Conservation (phyloP, 495 filamentous ascomycete species). For the Xanthoparmelia taractica region DNA sequence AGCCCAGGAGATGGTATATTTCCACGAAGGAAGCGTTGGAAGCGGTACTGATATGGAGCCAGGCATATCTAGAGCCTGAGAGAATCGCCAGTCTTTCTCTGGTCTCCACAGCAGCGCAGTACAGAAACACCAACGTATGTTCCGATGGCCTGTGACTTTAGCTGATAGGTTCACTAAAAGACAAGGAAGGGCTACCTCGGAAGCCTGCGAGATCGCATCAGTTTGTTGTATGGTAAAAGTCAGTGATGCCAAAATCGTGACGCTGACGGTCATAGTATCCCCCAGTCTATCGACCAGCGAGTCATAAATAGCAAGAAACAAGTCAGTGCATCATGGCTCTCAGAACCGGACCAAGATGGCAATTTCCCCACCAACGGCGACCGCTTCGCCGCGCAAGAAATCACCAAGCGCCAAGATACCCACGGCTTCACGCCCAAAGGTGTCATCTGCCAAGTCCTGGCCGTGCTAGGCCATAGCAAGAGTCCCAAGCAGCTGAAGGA, state of each 20-base stretch:
- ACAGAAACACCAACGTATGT: conserved; percentile 51
- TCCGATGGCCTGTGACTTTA: neutral
- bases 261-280: conserved; percentile 31
- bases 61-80: conserved; percentile 52
- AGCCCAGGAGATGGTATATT: conserved; percentile 60
- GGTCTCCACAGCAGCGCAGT: conserved; percentile 60
- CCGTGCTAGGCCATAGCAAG: conserved; percentile 73
- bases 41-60: neutral
- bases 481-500: conserved; percentile 49
- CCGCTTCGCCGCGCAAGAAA: conserved; percentile 67
- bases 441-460: conserved; percentile 68
- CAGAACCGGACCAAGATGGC: conserved; percentile 49
- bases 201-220: conserved; percentile 57
- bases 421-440: conserved; percentile 52
- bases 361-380: conserved; percentile 65
- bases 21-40: no score
- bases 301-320: conserved; percentile 46
- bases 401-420: conserved; percentile 52
- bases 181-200: conserved; percentile 45
- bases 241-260: neutral
- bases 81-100: conserved; percentile 58
- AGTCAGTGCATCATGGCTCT: conserved; percentile 50
- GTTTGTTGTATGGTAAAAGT: conserved; percentile 35
- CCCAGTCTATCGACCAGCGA: conserved; percentile 54
- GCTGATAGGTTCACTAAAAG: neutral